Percentiles rank a stretch among this genome's conserved stretches.
Conservation (phyloP, 1,139 yeast genomes). For the Zygotorulaspora mrakii region DNA sequence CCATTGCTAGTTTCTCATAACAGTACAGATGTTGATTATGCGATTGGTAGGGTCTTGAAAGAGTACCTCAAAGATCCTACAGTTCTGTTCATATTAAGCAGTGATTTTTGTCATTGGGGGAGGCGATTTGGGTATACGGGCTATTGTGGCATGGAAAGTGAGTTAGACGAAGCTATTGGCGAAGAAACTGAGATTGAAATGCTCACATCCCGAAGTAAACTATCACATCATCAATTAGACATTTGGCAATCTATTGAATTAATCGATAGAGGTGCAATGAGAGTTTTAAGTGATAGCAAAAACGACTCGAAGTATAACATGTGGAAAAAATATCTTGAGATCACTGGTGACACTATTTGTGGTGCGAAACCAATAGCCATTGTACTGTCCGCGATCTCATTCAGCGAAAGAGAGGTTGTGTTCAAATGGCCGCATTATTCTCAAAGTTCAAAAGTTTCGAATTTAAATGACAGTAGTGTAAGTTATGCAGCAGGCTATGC, state of each 20-base stretch:
- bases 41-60: slow-evolving; percentile 47
- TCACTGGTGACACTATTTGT: slow-evolving; percentile 86
- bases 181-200: slow-evolving; percentile 31
- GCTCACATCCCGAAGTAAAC: slow-evolving; percentile 25
- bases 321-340: slow-evolving; percentile 66
- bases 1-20: slow-evolving; percentile 80
- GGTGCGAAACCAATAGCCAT: slow-evolving; percentile 83
- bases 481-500: slow-evolving; percentile 82
- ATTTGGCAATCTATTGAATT: slow-evolving; percentile 69
- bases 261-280: slow-evolving; percentile 69
- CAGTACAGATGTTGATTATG: slow-evolving; percentile 43
- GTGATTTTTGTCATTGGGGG: slow-evolving; percentile 98
- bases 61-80: slow-evolving; percentile 54
- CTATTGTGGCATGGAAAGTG: slow-evolving; percentile 40
- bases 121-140: slow-evolving; percentile 66
- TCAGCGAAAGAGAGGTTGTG: slow-evolving; percentile 26
- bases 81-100: slow-evolving; percentile 66
- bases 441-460: slow-evolving; percentile 62
- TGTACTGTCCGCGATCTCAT: slow-evolving; percentile 43
- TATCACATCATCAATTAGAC: slow-evolving; percentile 38
- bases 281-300: slow-evolving; percentile 52
- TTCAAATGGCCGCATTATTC: slow-evolving; percentile 79
- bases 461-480: slow-evolving; percentile 67
- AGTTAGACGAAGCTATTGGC: slow-evolving; percentile 25
- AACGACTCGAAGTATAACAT: slow-evolving; percentile 37